Evolutionary conservation across 1,284 basidiomycete genomes (phyloP), one percentile per base, ranked within the genome.

Genomic region (Ceratobasidium sp.): DNA sequence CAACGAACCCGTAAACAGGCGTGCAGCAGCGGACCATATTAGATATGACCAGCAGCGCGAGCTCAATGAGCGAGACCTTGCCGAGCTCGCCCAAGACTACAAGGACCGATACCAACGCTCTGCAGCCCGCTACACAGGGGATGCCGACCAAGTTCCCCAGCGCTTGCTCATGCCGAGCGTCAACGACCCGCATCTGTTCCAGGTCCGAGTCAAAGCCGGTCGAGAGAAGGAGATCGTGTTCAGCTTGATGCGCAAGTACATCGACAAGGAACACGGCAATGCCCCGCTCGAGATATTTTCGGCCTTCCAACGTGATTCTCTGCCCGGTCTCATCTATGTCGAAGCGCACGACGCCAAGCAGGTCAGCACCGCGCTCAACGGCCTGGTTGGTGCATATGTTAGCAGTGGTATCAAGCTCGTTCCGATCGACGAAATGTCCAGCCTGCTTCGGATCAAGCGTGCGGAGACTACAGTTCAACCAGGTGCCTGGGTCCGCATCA

Each of bases 361-460:
- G 79, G 97, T 98, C 75, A 88, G 87, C 77, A 88, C 92, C 64
- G 96, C 96, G 1, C 89, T 94, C 80, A 88, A 90, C 74, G 97
- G 96, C 41, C 90, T 99, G 54, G 94, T 98, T 68, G 97, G 96
- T 72, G 90, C 97, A 68, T 99, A 96, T 83, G 86, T 89, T 46
- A 89, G 88, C 77, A 90, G 92, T 68, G 92, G 92, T 22, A 88
- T 96, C 76, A 87, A 89, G 51, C 88, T 98, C 49, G 95, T 99
- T 0, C 96, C 96, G 8, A 96, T 98, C 77, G 95, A 98, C 78
- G 97, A 99, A 85, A 99, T 99, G 97, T 95, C 96, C 6, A 95
- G 94, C 77, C 85, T 99, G 41, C 87, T 99, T 77, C 94, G 95
- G 81, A 98, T 98, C 79, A 98, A 96, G 85, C 96, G 97, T 84